Evolutionary conservation across 2,329 filamentous ascomycete genomes (phyloP), one percentile per base, ranked within the genome.

Genomic region (Alternaria panax): DNA sequence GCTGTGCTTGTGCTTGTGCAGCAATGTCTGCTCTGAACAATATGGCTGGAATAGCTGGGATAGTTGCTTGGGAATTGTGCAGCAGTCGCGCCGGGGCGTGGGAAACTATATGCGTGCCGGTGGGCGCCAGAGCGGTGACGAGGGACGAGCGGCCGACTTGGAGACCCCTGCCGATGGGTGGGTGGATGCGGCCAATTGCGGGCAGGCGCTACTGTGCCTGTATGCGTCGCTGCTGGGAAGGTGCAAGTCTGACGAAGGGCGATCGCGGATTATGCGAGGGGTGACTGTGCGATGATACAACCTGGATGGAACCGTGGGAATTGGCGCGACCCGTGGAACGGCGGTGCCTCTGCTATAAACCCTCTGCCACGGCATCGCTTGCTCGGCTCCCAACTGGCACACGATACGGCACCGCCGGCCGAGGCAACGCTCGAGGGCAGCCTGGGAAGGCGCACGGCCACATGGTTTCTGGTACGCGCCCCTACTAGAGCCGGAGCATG

Each of bases 181-280:
- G 67, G 65, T 59, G 57, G 62, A 52, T 54, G 55, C 58, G 61
- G 64, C 65, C 67, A 69, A 70, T 67, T 47, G 63, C 40, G 60
- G 63, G 53, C 41, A 46, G 50, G 65, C 68, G 65, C 70, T 71
- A 71, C 55, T 57, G 62, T 65, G 58, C 57, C 50, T 62, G 62
- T 57, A 62, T 63, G 67, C 67, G 63, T 65, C 60, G 64, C 57
- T 60, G 59, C 41, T 62, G 53, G 53, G 63, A 64, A 68, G 57
- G 54, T 68, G 70, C 69, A 72, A 69, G 62, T 70, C 58, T 71
- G 68, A 69, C 70, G 66, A 62, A 45, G 65, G 54, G 61, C 52
- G 48, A 53, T 62, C 51, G 48, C 18, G 28, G 56, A 48, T n/a
- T 28, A n/a, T 28, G 54, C 54, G 57, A 51, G n/a, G n/a, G n/a